These are phyloP conservation scores for Ogataea kodamae DNA, from an alignment of 805 yeast genomes.

Conservation along the genomic window DNA sequence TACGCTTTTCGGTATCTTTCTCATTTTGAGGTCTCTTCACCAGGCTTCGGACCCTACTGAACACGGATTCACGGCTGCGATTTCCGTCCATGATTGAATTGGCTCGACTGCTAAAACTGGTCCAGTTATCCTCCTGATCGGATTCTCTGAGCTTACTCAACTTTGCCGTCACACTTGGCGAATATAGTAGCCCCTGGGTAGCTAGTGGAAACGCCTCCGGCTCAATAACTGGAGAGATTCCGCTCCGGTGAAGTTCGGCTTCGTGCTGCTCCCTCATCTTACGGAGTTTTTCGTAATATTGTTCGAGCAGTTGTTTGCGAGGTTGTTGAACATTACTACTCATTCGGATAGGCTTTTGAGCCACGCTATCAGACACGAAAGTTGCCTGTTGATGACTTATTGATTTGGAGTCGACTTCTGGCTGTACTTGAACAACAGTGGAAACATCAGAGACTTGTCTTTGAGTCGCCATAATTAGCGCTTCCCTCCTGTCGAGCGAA, in stretches of 20 bases:
- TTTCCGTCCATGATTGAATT: constrained; percentile 5
- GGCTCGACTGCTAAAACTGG: constrained; percentile 5
- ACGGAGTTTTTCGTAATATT: constrained; percentile 1
- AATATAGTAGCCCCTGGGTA: constrained; percentile 17
- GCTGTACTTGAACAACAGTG: constrained; percentile 5
- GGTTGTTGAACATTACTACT: neutral
- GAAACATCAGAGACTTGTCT: constrained; percentile 3
- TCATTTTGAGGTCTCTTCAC: constrained; percentile 1
- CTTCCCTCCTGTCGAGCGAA: constrained; percentile 2
- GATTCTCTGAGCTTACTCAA: constrained; percentile 8
- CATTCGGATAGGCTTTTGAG: neutral
- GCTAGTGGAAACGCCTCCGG: constrained; percentile 9
- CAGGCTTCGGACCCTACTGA: constrained; percentile 3
- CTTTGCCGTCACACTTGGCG: constrained; percentile 24
- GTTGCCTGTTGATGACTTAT: too few species aligned
- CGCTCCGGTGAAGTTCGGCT: constrained; percentile 15
- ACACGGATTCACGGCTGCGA: constrained; percentile 3
- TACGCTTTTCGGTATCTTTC: constrained; percentile 2
- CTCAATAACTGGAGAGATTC: constrained; percentile 10
- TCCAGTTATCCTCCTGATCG: constrained; percentile 18
- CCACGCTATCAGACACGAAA: constrained; percentile 6
- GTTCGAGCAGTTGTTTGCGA: constrained; percentile 3
- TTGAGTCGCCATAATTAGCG: neutral
- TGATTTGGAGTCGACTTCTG: constrained; percentile 7
- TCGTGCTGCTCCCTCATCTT: constrained; percentile 16